Percentiles rank a stretch among this genome's conserved stretches.
These are phyloP conservation scores for Spergularia marina DNA, from an alignment of 148 eudicot genomes.

Conservation along the genomic window DNA sequence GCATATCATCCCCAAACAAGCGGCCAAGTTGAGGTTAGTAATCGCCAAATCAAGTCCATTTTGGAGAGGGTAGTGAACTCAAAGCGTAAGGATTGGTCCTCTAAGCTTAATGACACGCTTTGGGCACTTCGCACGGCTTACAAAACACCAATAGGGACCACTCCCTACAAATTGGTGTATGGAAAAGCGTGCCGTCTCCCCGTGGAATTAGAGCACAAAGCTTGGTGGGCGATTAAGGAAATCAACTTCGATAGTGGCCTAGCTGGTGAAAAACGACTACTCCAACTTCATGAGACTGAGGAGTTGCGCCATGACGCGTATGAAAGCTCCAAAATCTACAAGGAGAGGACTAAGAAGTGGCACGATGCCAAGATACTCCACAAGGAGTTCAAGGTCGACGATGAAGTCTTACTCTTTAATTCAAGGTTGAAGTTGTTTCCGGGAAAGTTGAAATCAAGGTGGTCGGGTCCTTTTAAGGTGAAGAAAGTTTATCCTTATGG, in stretches of 20 bases:
- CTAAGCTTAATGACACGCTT: neutral
- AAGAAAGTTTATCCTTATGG: neutral
- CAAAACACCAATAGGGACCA: neutral
- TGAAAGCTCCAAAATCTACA: slow-evolving; percentile 14
- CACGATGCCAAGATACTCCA: slow-evolving; percentile 3
- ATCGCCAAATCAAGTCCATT: neutral
- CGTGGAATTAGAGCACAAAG: slow-evolving; percentile 10
- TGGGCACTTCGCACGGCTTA: slow-evolving; percentile 15
- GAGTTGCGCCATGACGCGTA: slow-evolving; percentile 7
- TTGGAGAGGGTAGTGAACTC: neutral
- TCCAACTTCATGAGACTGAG: slow-evolving; percentile 14
- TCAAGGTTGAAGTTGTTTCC: neutral
- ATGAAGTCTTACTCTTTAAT: neutral
- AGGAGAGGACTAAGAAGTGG: slow-evolving; percentile 11
- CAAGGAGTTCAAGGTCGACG: neutral
- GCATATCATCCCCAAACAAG: neutral
- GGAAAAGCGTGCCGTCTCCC: neutral
- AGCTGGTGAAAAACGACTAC: neutral
- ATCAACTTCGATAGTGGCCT: neutral
- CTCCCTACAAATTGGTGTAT: neutral
- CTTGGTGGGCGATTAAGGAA: neutral
- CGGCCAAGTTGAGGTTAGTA: neutral
- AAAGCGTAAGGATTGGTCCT: slow-evolving; percentile 8
- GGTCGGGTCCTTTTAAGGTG: slow-evolving; percentile 13
- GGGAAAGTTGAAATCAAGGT: slow-evolving; percentile 2